Percentiles rank a stretch among this genome's conserved stretches.
These are phyloP conservation scores for Cymodocea nodosa DNA, from an alignment of 116 monocot species.

Conservation along the genomic window DNA sequence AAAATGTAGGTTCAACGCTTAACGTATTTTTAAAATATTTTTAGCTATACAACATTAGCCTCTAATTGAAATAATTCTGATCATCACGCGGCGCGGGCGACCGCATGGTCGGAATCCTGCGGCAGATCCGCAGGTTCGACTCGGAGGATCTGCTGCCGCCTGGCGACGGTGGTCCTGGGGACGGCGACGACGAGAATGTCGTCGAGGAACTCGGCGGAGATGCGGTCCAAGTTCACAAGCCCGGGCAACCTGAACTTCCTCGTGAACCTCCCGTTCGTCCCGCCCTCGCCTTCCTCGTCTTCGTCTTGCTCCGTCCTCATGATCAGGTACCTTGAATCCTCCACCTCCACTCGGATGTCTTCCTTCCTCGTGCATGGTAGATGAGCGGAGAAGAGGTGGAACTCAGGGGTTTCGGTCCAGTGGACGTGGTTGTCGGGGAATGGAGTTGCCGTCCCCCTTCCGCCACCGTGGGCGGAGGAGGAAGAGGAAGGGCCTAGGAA, in stretches of 20 bases:
- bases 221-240: constrained; percentile 36
- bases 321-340: constrained; percentile 53
- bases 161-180: constrained; percentile 17
- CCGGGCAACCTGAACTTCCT: constrained; percentile 71
- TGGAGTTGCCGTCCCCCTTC: too few relatives aligned
- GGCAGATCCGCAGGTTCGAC: constrained; percentile 4
- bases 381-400: too few relatives aligned
- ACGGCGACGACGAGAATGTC: constrained; percentile 48
- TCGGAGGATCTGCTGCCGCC: not conserved
- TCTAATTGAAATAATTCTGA: too few relatives aligned
- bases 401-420: too few relatives aligned
- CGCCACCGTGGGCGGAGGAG: too few relatives aligned
- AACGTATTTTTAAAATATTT: too few relatives aligned
- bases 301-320: constrained; percentile 33
- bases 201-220: constrained; percentile 43
- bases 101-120: not conserved
- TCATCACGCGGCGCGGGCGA: constrained; percentile 18
- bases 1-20: too few relatives aligned
- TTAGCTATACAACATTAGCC: too few relatives aligned
- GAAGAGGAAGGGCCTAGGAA: too few relatives aligned
- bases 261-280: constrained; percentile 29
- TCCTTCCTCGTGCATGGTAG: constrained; percentile 44
- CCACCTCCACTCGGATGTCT: constrained; percentile 72
- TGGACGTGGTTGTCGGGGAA: too few relatives aligned
- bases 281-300: not conserved